Base-by-base conservation (phyloP, 106 monocot species). In the Ottelia alismoides region DNA sequence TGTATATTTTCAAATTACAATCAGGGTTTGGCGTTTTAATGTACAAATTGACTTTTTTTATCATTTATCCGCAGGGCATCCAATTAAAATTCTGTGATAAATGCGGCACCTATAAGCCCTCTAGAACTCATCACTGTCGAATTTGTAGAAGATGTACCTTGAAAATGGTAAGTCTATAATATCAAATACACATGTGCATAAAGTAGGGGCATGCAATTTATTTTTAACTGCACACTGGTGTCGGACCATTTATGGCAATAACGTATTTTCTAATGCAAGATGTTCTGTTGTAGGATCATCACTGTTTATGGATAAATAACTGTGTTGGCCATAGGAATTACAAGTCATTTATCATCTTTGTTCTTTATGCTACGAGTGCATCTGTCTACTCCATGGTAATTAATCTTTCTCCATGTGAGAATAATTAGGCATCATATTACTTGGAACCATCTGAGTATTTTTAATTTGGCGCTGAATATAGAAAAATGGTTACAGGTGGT, bases 81-180 rank as follows among this genome's bases (percentile, higher is more conserved):
- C 48, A 70, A 43, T 65, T 65, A 52, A 78, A 65, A 56, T 74
- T 72, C 50, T 96, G 94, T 62, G 81, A 81, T 22, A 88, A 81
- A 60, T 96, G 94, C 53, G 56, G 48, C 23, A 35, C 28, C 51
- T 78, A 81, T 31, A 88, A 96, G 60, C 94, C 94, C 63, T 76
- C 84, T 59, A 72, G 88, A 22, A 21, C 84, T 40, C 94, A 88
- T 59, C 94, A 88, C 56, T 96, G 88, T 32, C 77, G 78, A n/a
- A 65, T 76, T 28, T 88, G 88, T 69, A 84, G 69, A 76, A 84
- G 84, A 66, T 96, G 94, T 74, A 74, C 88, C 27, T 62, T 96
- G 29, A 96, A 85, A 81, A 96, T 96, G 94, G 94, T 96, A 82
- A 22, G 84, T n/a, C n/a, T n/a, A n/a, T n/a, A n/a, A n/a, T n/a